Percentiles rank a stretch among this genome's conserved stretches.
Evolutionary conservation across 73 alveolate species (phyloP).

Genomic region (Paramecium biaurelia): DNA sequence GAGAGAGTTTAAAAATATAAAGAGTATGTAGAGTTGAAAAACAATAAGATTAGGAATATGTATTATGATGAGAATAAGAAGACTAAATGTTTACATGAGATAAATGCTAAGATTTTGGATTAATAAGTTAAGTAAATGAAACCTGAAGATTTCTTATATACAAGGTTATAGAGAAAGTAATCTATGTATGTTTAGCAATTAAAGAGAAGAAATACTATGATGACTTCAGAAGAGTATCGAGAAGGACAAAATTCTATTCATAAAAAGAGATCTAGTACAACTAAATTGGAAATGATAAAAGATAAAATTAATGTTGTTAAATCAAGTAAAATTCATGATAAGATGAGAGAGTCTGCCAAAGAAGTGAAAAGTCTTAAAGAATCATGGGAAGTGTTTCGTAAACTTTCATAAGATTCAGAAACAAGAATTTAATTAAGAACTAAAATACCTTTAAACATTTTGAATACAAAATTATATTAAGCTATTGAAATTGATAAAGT

Average conservation of each 20-base stretch:
- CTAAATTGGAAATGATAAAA: not conserved
- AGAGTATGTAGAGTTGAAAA: not conserved
- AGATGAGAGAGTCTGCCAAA: not conserved
- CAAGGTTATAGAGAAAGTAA: not conserved
- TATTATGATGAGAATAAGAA: constrained; percentile 23
- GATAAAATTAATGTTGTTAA: not conserved
- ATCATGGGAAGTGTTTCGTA: not conserved
- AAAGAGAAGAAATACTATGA: not conserved
- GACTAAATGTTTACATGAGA: not conserved
- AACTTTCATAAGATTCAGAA: not conserved
- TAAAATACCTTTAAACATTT: not conserved
- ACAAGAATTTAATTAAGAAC: not conserved
- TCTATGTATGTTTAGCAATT: not conserved
- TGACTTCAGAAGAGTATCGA: not conserved
- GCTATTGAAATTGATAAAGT: constrained; percentile 1
- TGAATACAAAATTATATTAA: not conserved
- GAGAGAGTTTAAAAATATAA: not conserved
- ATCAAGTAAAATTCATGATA: not conserved
- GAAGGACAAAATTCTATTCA: not conserved
- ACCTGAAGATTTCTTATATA: not conserved
- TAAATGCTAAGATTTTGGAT: not conserved
- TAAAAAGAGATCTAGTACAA: not conserved
- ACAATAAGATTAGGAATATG: constrained; percentile 11
- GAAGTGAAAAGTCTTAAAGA: not conserved
- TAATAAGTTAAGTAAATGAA: not conserved